Evolutionary conservation across 306 rosid species (phyloP).

Genomic region (Macrotyloma uniflorum): DNA sequence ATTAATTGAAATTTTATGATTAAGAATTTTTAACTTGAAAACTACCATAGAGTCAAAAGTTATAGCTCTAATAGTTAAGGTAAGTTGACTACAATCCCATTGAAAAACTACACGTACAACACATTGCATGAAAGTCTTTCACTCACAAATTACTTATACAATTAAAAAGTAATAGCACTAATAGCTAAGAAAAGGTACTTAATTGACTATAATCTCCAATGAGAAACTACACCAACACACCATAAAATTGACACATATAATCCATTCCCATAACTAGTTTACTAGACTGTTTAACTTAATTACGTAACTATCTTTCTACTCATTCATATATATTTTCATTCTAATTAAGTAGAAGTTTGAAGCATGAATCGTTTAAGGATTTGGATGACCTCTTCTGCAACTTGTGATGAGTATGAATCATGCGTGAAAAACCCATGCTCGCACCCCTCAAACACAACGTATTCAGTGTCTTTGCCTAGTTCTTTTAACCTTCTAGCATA

Average conservation of each 20-base stretch:
- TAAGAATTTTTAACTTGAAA: too few species aligned
- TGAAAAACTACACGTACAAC: too few species aligned
- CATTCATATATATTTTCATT: not conserved
- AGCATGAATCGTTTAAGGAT: slow-evolving; percentile 59
- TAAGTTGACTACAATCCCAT: too few species aligned
- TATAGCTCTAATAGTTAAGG: too few species aligned
- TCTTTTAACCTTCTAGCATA: slow-evolving; percentile 60
- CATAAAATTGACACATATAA: not conserved
- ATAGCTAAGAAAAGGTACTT: not conserved
- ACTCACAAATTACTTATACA: too few species aligned
- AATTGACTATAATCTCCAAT: slow-evolving; percentile 10
- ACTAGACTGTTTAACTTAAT: not conserved
- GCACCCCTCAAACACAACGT: slow-evolving; percentile 71
- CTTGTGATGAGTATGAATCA: slow-evolving; percentile 66
- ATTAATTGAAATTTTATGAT: too few species aligned
- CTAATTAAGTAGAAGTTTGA: slow-evolving; percentile 40
- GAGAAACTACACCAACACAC: not conserved
- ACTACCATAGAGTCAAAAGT: too few species aligned
- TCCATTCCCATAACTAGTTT: slow-evolving; percentile 17
- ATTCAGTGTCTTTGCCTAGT: slow-evolving; percentile 62
- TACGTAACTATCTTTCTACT: not conserved
- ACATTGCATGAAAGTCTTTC: not conserved
- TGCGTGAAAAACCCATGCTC: slow-evolving; percentile 84
- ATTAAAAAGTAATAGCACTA: not conserved
- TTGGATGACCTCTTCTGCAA: slow-evolving; percentile 49